Evolutionary conservation across 768 basidiomycete species (phyloP).

Genomic region (Boletellus ananas): DNA sequence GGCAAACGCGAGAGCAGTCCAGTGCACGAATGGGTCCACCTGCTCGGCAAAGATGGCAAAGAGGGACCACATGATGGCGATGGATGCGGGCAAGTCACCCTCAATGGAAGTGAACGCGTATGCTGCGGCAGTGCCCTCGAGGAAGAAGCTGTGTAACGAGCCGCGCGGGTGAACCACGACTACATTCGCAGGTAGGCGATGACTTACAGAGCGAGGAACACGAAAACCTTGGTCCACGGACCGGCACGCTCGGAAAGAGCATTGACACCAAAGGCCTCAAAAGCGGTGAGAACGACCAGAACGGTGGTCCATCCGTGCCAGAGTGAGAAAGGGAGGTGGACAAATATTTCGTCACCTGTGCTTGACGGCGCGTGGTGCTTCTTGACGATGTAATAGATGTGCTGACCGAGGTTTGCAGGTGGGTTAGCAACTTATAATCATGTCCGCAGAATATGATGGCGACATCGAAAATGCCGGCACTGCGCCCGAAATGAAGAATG

Average conservation of each 20-base stretch:
- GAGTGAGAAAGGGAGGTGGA: slow-evolving; percentile 94
- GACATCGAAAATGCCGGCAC: slow-evolving; percentile 2
- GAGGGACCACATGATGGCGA: slow-evolving; percentile 90
- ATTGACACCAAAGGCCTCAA: slow-evolving; percentile 87
- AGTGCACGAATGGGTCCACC: slow-evolving; percentile 73
- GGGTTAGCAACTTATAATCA: slow-evolving; percentile 14
- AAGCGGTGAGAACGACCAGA: slow-evolving; percentile 74
- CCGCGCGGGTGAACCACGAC: slow-evolving; percentile 4
- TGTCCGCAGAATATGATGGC: slow-evolving; percentile 5
- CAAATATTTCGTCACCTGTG: slow-evolving; percentile 76
- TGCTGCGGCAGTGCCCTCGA: slow-evolving; percentile 86
- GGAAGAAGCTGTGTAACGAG: slow-evolving; percentile 63
- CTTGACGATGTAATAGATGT: slow-evolving; percentile 94
- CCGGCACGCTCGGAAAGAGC: slow-evolving; percentile 62
- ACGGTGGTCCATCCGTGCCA: slow-evolving; percentile 94
- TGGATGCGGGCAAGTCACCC: slow-evolving; percentile 89
- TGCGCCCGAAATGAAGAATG: slow-evolving; percentile 13
- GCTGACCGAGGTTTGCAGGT: slow-evolving; percentile 36
- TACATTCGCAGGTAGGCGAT: neutral
- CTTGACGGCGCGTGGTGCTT: slow-evolving; percentile 69
- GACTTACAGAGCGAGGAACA: slow-evolving; percentile 82
- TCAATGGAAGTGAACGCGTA: slow-evolving; percentile 90
- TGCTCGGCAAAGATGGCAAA: slow-evolving; percentile 89
- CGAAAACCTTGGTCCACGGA: slow-evolving; percentile 91
- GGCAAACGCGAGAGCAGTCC: slow-evolving; percentile 81